phyloP scores from a whole-genome alignment of 257 asterid species.

The Penstemon barbatus region DNA sequence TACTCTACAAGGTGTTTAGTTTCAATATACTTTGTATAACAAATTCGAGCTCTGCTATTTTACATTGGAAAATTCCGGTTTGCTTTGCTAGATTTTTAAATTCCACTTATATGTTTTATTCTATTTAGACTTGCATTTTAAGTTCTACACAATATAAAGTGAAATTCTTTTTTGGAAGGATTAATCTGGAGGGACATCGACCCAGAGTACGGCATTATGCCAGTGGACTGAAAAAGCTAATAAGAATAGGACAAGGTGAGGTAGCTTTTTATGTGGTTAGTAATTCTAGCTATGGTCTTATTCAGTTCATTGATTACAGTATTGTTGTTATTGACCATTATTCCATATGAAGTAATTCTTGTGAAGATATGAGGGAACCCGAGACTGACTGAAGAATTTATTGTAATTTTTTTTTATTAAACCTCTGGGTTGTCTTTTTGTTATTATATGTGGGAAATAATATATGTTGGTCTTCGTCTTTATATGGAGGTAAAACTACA shows the following conservation, averaged over 20 bases:
- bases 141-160: conserved; percentile 25
- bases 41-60: conserved; percentile 11
- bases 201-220: conserved; percentile 89
- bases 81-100: too few species aligned
- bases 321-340: conserved; percentile 17
- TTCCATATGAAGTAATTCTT: neutral
- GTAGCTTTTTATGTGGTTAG: conserved; percentile 16
- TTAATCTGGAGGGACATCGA: conserved; percentile 90
- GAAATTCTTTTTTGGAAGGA: conserved; percentile 51
- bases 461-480: conserved; percentile 15
- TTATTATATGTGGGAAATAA: neutral
- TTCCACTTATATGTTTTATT: neutral
- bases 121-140: conserved; percentile 25
- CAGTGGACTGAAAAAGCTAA: conserved; percentile 72
- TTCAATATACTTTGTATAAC: conserved; percentile 5
- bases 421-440: neutral
- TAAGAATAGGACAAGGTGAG: conserved; percentile 95
- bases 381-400: neutral
- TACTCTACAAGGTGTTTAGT: conserved; percentile 15
- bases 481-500: neutral
- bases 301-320: neutral
- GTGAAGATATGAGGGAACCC: conserved; percentile 9
- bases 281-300: conserved; percentile 15
- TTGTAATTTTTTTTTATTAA: too few species aligned
- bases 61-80: neutral